A percentile compares a stretch with the other conserved stretches of the same genome.
These are phyloP conservation scores for Paraurostyla sp. DNA, from an alignment of 73 alveolate genomes.

Conservation along the genomic window DNA sequence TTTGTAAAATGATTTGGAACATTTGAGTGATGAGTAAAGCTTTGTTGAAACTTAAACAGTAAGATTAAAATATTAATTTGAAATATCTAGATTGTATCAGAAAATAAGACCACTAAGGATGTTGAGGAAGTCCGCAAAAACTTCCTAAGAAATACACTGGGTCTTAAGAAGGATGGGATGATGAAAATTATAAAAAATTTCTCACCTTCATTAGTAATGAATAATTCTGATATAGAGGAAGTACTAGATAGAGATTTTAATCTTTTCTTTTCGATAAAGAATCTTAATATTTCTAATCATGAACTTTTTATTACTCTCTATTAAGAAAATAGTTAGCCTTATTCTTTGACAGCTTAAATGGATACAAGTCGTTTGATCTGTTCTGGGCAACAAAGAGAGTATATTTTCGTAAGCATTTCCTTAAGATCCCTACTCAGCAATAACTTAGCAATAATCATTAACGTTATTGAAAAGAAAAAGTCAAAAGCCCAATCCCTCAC, in stretches of 20 bases:
- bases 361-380: conserved; percentile 18
- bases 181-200: not conserved
- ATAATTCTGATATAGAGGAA: conserved; percentile 14
- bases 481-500: conserved; percentile 2
- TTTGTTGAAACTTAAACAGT: conserved; percentile 31
- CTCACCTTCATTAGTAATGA: conserved; percentile 1
- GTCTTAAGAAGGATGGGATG: conserved; percentile 20
- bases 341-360: not conserved
- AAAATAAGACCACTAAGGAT: conserved; percentile 31
- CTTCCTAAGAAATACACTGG: not conserved
- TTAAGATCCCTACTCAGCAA: conserved; percentile 19
- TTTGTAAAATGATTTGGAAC: not conserved
- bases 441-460: conserved; percentile 31
- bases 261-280: not conserved
- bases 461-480: conserved; percentile 10
- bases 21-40: conserved; percentile 10
- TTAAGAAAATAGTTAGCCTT: not conserved
- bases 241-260: not conserved
- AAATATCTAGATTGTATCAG: conserved; percentile 19
- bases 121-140: conserved; percentile 41
- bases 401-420: conserved; percentile 15
- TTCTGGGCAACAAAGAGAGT: not conserved
- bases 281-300: conserved; percentile 16
- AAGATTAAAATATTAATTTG: not conserved
- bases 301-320: conserved; percentile 11